These are phyloP conservation scores for Thinopyrum obtusiflorum DNA, from an alignment of 202 grass and related monocot genomes.

Conservation along the genomic window DNA sequence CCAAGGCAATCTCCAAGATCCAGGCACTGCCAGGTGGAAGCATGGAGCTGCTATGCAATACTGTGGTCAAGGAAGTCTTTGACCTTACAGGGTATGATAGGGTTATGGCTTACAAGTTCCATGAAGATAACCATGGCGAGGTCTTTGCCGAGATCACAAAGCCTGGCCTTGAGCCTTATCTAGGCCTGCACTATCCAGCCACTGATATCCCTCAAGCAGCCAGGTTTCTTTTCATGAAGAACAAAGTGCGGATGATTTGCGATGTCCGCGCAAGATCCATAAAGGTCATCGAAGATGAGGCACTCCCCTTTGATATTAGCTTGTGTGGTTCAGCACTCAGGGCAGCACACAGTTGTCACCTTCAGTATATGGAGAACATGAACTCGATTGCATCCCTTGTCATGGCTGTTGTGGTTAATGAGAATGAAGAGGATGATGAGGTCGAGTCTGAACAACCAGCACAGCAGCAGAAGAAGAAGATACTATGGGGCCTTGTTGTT, in stretches of 20 bases:
- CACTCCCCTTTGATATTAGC: conserved; percentile 67
- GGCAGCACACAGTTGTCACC: conserved; percentile 86
- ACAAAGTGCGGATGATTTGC: conserved; percentile 94
- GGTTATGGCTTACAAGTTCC: conserved; percentile 96
- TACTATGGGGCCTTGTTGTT: conserved; percentile 86
- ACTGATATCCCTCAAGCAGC: conserved; percentile 95
- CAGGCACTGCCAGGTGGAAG: conserved; percentile 80
- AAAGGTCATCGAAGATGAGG: conserved; percentile 65
- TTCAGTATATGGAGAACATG: conserved; percentile 99
- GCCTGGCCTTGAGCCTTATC: conserved; percentile 84
- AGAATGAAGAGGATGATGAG: conserved; percentile 57
- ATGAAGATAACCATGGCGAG: conserved; percentile 93
- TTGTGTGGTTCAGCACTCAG: conserved; percentile 86
- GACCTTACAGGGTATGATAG: conserved; percentile 95
- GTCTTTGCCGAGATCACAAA: conserved; percentile 84
- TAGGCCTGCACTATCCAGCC: conserved; percentile 88
- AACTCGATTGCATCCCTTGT: conserved; percentile 92
- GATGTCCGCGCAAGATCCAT: conserved; percentile 75
- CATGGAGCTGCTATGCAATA: conserved; percentile 68
- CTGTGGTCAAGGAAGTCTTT: conserved; percentile 78
- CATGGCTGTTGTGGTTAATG: conserved; percentile 88
- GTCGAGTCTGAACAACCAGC: conserved; percentile 29
- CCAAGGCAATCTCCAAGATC: conserved; percentile 91
- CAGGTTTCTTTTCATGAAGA: conserved; percentile 95
- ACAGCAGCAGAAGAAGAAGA: conserved; percentile 69